Evolutionary conservation across 1,284 basidiomycete genomes (phyloP), one percentile per base, ranked within the genome.

Genomic region (Ceratobasidium sp.): DNA sequence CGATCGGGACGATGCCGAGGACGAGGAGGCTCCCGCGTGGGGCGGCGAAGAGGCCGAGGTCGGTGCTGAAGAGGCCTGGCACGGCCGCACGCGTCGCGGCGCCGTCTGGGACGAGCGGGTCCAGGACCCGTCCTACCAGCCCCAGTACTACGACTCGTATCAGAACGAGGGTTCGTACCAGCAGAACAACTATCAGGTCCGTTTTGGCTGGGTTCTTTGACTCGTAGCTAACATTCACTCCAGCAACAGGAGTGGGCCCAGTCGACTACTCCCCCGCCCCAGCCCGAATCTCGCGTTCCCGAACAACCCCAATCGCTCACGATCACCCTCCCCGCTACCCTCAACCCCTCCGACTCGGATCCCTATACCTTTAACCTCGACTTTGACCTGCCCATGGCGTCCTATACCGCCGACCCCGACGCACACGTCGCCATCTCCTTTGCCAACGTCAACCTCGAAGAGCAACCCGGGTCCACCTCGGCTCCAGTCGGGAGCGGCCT

Each of bases 341-440:
- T 71, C 56, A 37, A 48, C 14, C 68, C 68, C n/a, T 59, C 68
- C 29, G 68, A 71, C 22, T 37, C 34, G 19, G 48, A 61, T 22
- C 56, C 68, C 1, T 59, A 61, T 41, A 71, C 68, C 2, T 71
- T 71, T 56, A 49, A 48, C 56, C 68, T 71, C 54, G 68, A 71
- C 56, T 71, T 71, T 61, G 68, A 71, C 54, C 48, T 71, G 68
- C 68, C 68, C 54, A 71, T 71, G 68, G 68, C 54, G 2, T 24
- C 68, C 54, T 71, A 46, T 34, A 43, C 54, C 43, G 56, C 53
- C 56, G 68, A 71, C 43, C 68, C 68, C 22, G 68, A 71, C 41
- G 68, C 68, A 11, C 56, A 71, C 43, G 68, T 71, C 43, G 68
- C 68, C 27, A 19, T 71, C 56, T 71, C 68, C 2, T 29, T 71